Base-by-base conservation (phyloP, 2,329 filamentous ascomycete genomes). In the Myriangium duriaei region DNA sequence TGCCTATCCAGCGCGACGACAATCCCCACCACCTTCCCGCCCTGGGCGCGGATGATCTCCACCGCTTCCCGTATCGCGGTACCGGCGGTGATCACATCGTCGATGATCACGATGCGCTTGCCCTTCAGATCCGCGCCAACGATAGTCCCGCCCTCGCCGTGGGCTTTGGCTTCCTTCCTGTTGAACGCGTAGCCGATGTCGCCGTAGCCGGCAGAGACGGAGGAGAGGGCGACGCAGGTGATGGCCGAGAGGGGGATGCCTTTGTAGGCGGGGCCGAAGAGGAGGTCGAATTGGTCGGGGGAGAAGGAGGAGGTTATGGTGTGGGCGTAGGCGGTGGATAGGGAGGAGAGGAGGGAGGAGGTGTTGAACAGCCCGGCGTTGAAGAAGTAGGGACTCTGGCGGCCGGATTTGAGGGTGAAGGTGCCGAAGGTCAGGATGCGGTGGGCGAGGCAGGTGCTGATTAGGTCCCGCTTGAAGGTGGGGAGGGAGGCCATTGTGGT, bases 251-350 rank as follows among this genome's bases (percentile, higher is more conserved):
- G 74, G 1, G 87, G 85, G 47, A 96, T 94, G 31, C 91, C 91
- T 67, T 96, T 98, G 71, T 96, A 98, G 7, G 91, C 88, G 2
- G 91, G 88, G 11, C 75, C 87, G 60, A 96, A 96, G 53, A 96
- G 69, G 50, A 96, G 72, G 57, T 96, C 88, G 47, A 72, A 71
- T n/a, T 61, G 54, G 34, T 45, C 60, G 13, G 67, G 63, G 34
- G 69, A 59, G 51, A 65, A 45, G 11, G 55, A 32, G 1, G 52
- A 42, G 30, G 64, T 61, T 30, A 76, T 58, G 1, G 71, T 69
- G 39, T 69, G 64, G 2, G 88, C 88, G 61, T 88, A 96, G 42
- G 88, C 86, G 29, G 76, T 72, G 37, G 81, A 74, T 49, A 94
- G 82, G 40, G 85, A 76, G 45, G 72, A 73, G 46, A 92, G 75